phyloP scores from a whole-genome alignment of 495 filamentous ascomycete genomes.

The Xylona heveae region DNA sequence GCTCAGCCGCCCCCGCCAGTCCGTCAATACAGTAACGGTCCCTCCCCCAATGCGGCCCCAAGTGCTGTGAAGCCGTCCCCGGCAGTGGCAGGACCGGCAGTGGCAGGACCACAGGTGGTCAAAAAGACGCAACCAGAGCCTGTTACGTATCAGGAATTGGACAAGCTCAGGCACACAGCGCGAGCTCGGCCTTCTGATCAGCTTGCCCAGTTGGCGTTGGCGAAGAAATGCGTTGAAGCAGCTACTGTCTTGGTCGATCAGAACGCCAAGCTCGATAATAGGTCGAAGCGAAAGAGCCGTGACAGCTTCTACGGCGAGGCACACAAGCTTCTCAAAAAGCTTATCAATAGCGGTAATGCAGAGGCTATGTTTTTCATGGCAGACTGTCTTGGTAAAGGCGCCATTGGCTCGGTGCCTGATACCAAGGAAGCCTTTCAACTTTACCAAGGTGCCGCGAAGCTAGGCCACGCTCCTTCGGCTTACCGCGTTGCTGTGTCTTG shows the following conservation, averaged over 20 bases:
- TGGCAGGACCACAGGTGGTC: constrained; percentile 13
- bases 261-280: constrained; percentile 47
- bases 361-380: constrained; percentile 92
- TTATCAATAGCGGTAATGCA: constrained; percentile 39
- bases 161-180: constrained; percentile 42
- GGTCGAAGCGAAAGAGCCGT: constrained; percentile 48
- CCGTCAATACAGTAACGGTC: constrained; percentile 40
- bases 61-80: constrained; percentile 13
- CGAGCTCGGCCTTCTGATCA: constrained; percentile 51
- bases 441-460: constrained; percentile 85
- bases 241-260: constrained; percentile 51
- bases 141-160: constrained; percentile 60
- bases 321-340: constrained; percentile 76
- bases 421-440: constrained; percentile 77
- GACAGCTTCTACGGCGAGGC: constrained; percentile 75
- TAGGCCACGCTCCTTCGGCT: constrained; percentile 63
- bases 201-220: constrained; percentile 45
- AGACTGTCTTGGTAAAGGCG: constrained; percentile 67
- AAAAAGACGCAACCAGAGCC: constrained; percentile 18
- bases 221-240: constrained; percentile 75
- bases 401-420: constrained; percentile 48
- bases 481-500: constrained; percentile 96
- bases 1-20: constrained; percentile 46
- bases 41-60: constrained; percentile 14
- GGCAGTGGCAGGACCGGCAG: constrained; percentile 14